phyloP scores from a whole-genome alignment of 2,329 filamentous ascomycete species.

The Metarhizium robertsii region DNA sequence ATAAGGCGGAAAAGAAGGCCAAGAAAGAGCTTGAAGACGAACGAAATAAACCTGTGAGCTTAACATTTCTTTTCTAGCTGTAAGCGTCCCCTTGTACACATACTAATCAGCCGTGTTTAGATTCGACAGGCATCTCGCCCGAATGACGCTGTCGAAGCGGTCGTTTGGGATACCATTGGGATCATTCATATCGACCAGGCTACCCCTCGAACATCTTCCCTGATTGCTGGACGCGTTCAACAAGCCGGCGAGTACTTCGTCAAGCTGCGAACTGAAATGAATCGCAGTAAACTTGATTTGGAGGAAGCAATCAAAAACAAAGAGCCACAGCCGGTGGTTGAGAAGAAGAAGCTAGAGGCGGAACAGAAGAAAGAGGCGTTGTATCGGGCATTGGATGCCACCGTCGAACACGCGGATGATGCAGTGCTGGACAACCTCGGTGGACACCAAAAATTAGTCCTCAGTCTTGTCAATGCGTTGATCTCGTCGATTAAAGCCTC shows the following conservation, averaged over 20 bases:
- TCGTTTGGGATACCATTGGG: constrained; percentile 44
- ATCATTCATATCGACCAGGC: constrained; percentile 37
- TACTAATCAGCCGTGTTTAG: constrained; percentile 10
- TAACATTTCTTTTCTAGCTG: neutral
- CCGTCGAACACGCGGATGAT: constrained; percentile 43
- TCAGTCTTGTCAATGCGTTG: constrained; percentile 43
- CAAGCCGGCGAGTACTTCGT: constrained; percentile 41
- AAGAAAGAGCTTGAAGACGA: constrained; percentile 32
- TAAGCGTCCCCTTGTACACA: neutral
- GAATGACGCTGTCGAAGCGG: constrained; percentile 33
- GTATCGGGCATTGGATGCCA: constrained; percentile 41
- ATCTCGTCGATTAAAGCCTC: constrained; percentile 43
- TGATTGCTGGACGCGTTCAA: constrained; percentile 39
- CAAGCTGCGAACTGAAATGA: constrained; percentile 37
- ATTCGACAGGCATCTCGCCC: constrained; percentile 35
- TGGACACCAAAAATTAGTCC: constrained; percentile 46
- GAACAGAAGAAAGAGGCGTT: constrained; percentile 38
- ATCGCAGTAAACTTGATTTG: constrained; percentile 34
- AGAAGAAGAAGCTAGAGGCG: constrained; percentile 30
- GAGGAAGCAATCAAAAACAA: constrained; percentile 35
- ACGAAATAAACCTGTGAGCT: constrained; percentile 28
- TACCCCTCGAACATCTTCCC: constrained; percentile 25
- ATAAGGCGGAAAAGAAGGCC: constrained; percentile 36
- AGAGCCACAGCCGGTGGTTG: constrained; percentile 24
- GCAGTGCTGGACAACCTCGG: constrained; percentile 49